Conservation (phyloP, 2,329 filamentous ascomycete species). For the Fusarium solani-melongenae region DNA sequence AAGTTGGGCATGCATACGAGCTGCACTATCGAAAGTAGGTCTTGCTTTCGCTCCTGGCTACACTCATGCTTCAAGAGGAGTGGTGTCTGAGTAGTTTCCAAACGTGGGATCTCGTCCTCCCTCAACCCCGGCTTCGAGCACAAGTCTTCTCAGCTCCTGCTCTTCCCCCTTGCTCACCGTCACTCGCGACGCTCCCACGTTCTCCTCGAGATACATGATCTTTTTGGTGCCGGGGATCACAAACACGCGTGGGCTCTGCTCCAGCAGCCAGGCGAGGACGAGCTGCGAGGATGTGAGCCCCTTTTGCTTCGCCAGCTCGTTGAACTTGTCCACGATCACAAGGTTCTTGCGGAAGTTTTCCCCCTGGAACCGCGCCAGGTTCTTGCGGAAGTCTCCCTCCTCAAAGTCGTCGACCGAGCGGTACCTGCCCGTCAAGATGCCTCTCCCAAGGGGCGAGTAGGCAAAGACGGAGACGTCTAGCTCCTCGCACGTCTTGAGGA, state of each 20-base stretch:
- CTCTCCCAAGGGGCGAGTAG: conserved; percentile 70
- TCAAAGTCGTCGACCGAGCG: conserved; percentile 59
- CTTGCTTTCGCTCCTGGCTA: background rate
- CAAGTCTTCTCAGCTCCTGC: conserved; percentile 45
- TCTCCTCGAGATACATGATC: conserved; percentile 60
- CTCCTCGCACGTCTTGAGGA: conserved; percentile 65
- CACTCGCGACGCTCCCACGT: conserved; percentile 50
- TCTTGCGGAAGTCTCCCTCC: conserved; percentile 33
- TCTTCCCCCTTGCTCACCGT: conserved; percentile 49
- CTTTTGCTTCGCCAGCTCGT: conserved; percentile 57
- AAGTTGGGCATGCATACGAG: conserved; percentile 2
- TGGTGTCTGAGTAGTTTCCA: conserved; percentile 33
- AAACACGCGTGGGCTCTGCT: conserved; percentile 69
- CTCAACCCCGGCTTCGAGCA: conserved; percentile 41
- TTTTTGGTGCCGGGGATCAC: conserved; percentile 66
- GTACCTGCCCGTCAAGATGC: conserved; percentile 65
- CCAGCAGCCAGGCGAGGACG: conserved; percentile 71
- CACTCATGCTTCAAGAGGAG: conserved; percentile 21
- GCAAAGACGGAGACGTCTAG: conserved; percentile 67
- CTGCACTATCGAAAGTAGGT: conserved; percentile 11
- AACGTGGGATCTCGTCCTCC: conserved; percentile 40
- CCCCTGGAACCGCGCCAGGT: conserved; percentile 34
- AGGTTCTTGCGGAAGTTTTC: conserved; percentile 60
- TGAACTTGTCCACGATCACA: conserved; percentile 58
- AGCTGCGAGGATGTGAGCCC: conserved; percentile 66